Evolutionary conservation across 257 asterid species (phyloP).

Genomic region (Solanum virginianum): DNA sequence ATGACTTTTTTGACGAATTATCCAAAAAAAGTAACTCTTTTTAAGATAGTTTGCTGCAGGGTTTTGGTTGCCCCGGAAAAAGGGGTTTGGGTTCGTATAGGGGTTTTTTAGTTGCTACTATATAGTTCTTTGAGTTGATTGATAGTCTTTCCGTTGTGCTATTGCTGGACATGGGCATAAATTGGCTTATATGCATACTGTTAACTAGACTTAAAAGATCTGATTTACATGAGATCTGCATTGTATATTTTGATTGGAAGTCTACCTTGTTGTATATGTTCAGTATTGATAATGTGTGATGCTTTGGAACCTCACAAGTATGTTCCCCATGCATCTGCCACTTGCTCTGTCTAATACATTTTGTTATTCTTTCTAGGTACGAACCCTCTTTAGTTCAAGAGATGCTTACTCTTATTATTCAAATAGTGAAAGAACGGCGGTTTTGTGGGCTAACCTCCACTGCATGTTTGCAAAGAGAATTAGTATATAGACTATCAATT

Average conservation of each 20-base stretch:
- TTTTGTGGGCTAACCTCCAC: conserved; percentile 75
- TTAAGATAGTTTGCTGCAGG: background rate
- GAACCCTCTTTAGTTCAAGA: conserved; percentile 73
- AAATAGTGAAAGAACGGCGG: conserved; percentile 82
- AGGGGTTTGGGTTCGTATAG: background rate
- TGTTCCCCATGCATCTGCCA: background rate
- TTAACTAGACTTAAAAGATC: background rate
- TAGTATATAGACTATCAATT: conserved; percentile 69
- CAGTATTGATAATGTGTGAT: background rate
- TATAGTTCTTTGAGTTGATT: background rate
- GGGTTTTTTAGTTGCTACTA: background rate
- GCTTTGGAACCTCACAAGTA: background rate
- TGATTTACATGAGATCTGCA: background rate
- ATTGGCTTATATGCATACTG: background rate
- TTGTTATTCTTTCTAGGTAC: conserved; percentile 31
- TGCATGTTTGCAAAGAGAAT: conserved; percentile 72
- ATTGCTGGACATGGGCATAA: background rate
- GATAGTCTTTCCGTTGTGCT: background rate
- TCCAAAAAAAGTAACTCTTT: background rate
- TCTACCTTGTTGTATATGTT: background rate
- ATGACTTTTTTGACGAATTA: background rate
- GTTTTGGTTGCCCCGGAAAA: background rate
- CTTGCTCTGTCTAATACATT: background rate
- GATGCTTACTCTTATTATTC: conserved; percentile 82
- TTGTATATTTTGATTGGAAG: background rate